Base-by-base conservation (phyloP, 1,284 basidiomycete species). In the Mycena sp. region DNA sequence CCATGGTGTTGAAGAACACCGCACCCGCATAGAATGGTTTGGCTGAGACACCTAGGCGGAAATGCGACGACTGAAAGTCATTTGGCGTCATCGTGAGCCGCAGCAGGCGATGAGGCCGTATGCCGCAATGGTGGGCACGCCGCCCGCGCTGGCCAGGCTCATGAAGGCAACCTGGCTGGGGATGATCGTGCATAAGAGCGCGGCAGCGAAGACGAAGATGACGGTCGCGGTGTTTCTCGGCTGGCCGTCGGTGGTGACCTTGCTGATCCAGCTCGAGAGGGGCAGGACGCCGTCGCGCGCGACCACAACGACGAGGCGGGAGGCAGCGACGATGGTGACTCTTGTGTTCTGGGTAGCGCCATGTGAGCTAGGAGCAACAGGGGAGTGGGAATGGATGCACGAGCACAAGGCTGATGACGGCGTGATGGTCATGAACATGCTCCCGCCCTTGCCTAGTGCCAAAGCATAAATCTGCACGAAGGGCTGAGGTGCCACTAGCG, bases 231-330 rank as follows among this genome's bases (percentile, higher is more conserved):
- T 92, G 72, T 94, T 90, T 62, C 82, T 85, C 0, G 94, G 94
- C 70, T 94, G 91, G 3, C 91, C 89, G 17, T 84, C 76, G 0
- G 76, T 65, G 45, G 91, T 87, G 44, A 95, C 91, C 67, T 83
- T 78, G 41, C 91, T 88, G 58, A 95, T 91, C 93, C 92, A 95
- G 9, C 78, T 66, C 0, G 92, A 94, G 59, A 93, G 74, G 1
- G 94, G 94, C 17, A 96, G 81, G 0, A 95, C 92, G 30, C 94
- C 94, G 69, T 96, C 94, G 58, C 94, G 89, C 19, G 94, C 93
- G 52, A 96, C 91, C 16, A 93, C 94, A 69, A 91, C 95, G 44
- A 96, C 84, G 32, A 96, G 84, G 6, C 94, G 87, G 16, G 93
- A 95, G 14, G 93, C 87, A 3, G 93, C 94, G 26, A 95, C 92